A percentile compares a stretch with the other conserved stretches of the same genome.
Evolutionary conservation across 257 asterid species (phyloP).

Genomic region (Solanum ossicruentum): DNA sequence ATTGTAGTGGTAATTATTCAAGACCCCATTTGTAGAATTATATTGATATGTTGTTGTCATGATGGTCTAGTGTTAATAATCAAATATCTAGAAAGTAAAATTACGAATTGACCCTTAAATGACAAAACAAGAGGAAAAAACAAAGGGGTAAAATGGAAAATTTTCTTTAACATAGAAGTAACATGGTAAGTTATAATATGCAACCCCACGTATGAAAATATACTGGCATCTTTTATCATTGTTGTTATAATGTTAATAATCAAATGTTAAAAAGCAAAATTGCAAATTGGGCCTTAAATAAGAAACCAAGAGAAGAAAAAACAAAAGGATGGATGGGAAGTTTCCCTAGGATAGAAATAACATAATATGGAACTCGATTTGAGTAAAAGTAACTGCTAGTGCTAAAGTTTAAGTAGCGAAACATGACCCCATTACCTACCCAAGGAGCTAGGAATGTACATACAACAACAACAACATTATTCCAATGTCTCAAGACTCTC

Average conservation of each 20-base stretch:
- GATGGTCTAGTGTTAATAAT: background rate
- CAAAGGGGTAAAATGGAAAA: background rate
- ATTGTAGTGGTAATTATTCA: background rate
- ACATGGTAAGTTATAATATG: background rate
- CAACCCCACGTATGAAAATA: background rate
- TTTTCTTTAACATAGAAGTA: background rate
- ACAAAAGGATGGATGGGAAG: background rate
- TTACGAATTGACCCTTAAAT: background rate
- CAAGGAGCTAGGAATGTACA: background rate
- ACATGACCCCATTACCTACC: background rate
- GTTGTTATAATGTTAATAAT: background rate
- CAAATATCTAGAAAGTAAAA: background rate
- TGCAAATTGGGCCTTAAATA: background rate
- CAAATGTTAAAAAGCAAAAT: background rate
- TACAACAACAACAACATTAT: no score
- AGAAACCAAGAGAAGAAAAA: background rate
- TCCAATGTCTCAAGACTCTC: no score
- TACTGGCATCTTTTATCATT: background rate
- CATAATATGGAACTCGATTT: background rate
- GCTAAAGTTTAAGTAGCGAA: no score
- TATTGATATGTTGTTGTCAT: background rate
- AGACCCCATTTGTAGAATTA: background rate
- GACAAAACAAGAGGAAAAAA: background rate
- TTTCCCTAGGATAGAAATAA: background rate
- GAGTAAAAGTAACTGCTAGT: background rate